A percentile compares a stretch with the other conserved stretches of the same genome.
Conservation (phyloP, 2,329 filamentous ascomycete species). For the Neurospora sp. region DNA sequence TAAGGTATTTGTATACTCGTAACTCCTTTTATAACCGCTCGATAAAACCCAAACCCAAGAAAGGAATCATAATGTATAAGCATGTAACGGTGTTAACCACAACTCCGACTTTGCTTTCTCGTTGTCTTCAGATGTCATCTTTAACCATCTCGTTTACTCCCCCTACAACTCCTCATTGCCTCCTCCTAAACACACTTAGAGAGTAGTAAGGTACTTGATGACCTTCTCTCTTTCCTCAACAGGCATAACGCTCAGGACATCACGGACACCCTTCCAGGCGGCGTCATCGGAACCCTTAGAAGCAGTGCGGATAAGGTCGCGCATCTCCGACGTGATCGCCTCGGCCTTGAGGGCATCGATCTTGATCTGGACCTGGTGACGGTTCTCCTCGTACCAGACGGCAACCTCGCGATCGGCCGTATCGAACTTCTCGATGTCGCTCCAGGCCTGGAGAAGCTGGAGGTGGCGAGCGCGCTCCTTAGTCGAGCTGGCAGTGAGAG, state of each 20-base stretch:
- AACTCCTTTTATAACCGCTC: neutral
- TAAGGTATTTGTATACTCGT: neutral
- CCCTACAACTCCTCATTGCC: constrained; percentile 9
- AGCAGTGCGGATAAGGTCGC: constrained; percentile 60
- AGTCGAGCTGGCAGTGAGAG: constrained; percentile 31
- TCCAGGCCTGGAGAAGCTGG: constrained; percentile 74
- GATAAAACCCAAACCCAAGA: neutral
- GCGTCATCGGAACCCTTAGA: constrained; percentile 51
- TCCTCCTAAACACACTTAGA: neutral
- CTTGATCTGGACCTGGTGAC: constrained; percentile 72
- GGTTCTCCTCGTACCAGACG: constrained; percentile 93
- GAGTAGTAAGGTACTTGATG: constrained; percentile 42
- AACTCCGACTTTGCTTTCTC: too few relatives aligned
- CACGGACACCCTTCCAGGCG: constrained; percentile 74
- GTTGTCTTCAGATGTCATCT: neutral
- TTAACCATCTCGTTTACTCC: neutral
- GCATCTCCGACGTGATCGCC: constrained; percentile 50
- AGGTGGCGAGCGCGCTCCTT: constrained; percentile 57
- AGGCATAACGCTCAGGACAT: constrained; percentile 77
- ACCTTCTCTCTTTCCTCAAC: constrained; percentile 81
- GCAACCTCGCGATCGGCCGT: constrained; percentile 75
- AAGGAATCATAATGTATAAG: neutral
- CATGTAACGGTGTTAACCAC: neutral
- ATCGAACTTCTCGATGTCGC: constrained; percentile 65
- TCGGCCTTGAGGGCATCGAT: constrained; percentile 76